Evolutionary conservation across 805 yeast species (phyloP), one percentile per base, ranked within the genome.

Genomic region (Cyberlindnera meyerae): DNA sequence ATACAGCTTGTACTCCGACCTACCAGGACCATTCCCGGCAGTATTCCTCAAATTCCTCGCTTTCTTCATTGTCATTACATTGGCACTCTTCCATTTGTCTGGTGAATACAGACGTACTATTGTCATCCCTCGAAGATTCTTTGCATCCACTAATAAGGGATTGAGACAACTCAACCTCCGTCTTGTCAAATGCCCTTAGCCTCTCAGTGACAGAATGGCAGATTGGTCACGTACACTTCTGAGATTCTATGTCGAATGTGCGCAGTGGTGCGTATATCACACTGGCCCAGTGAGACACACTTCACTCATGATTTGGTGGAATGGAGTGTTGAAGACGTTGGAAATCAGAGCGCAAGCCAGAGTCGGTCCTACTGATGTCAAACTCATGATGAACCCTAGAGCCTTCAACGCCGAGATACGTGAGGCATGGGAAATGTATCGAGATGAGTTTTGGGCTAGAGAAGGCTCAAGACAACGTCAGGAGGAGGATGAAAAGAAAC

Each of bases 401-500:
- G 79, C 80, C 1, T 93, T 90, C 60, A 76, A 77, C 42, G 78
- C 93, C 0, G 89, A 83, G 33, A 75, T 83, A 6, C 71, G 96
- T 44, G 96, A 89, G 57, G 89, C 87, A 8, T 90, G 98, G 97
- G 98, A 90, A 53, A 60, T 87, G 27, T 90, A 89, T 52, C 63
- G 98, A 42, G 85, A 84, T 48, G 97, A 89, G 57, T 93, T 88
- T 55, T 93, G 97, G 97, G 76, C 79, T 16, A 71, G 82, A 48
- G 96, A 88, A 56, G 84, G 86, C 1, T 74, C 77, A 2, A 70
- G 87, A 47, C 65, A 88, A 44, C 61, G 75, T 29, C 63, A 59
- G 37, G 48, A 15, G 1, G 32, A 24, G 11, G 36, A 29, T 18
- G 37, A 33, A 18, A 28, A 27, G 30, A 39, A 33, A 6, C 31